Evolutionary conservation across 2,329 filamentous ascomycete species (phyloP).

Genomic region (Monosporascus sp.): DNA sequence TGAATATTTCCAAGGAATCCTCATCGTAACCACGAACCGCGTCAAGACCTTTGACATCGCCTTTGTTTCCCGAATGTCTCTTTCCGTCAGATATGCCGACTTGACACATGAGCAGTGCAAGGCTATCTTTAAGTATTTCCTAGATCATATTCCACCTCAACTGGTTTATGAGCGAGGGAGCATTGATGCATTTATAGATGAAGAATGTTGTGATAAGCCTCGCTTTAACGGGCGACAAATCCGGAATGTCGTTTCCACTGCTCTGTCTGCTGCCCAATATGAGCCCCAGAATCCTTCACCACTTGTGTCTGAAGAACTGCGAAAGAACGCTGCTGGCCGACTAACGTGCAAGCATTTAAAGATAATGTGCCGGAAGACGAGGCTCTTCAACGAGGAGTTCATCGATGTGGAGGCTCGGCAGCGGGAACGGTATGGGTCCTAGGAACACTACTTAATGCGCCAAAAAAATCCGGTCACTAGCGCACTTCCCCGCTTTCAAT

Average conservation of each 20-base stretch:
- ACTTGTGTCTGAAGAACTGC: neutral
- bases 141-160: constrained; percentile 7
- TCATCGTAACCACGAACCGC: constrained; percentile 17
- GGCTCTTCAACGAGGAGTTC: too few species aligned
- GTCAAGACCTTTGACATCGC: constrained; percentile 18
- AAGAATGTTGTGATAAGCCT: too few species aligned
- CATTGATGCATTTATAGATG: neutral
- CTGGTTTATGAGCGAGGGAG: neutral
- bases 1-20: constrained; percentile 10
- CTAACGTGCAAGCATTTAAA: neutral
- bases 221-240: neutral
- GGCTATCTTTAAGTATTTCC: constrained; percentile 11
- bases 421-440: too few species aligned
- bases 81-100: constrained; percentile 14
- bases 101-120: constrained; percentile 6
- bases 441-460: too few species aligned
- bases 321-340: neutral
- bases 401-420: too few species aligned
- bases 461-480: too few species aligned
- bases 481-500: too few species aligned
- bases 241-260: neutral
- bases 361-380: neutral
- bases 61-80: constrained; percentile 15
- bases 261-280: neutral
- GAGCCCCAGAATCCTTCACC: too few species aligned